Conservation (phyloP, 257 asterid species). For the Nicotiana tomentosiformis region DNA sequence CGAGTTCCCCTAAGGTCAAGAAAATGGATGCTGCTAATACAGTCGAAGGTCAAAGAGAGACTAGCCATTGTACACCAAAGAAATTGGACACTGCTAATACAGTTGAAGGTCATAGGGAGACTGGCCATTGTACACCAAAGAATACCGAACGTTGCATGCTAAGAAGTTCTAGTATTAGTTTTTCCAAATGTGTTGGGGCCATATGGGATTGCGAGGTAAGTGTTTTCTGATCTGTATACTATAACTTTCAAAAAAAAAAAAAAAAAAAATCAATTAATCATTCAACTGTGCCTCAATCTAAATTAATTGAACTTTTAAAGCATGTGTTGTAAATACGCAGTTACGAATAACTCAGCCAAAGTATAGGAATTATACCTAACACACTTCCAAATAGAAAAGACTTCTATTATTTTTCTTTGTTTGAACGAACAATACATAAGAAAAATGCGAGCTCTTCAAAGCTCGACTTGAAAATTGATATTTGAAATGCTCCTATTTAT, state of each 20-base stretch:
- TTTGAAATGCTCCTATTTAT: neutral
- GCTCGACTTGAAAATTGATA: neutral
- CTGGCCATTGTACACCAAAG: slow-evolving; percentile 47
- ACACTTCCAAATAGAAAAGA: neutral
- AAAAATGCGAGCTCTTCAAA: neutral
- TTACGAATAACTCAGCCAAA: neutral
- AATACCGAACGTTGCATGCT: slow-evolving; percentile 74
- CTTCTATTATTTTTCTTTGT: neutral
- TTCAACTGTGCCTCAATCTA: neutral
- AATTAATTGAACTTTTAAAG: neutral
- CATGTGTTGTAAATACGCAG: neutral
- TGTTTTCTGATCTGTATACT: slow-evolving; percentile 5
- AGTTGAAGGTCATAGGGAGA: slow-evolving; percentile 32
- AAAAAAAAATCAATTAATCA: neutral
- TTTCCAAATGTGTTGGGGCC: slow-evolving; percentile 71
- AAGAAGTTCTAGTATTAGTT: slow-evolving; percentile 82
- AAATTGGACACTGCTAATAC: slow-evolving; percentile 33
- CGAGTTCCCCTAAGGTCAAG: slow-evolving; percentile 27
- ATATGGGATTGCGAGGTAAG: slow-evolving; percentile 61
- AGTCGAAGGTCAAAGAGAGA: slow-evolving; percentile 32
- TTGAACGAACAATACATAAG: neutral
- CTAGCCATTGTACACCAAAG: slow-evolving; percentile 44
- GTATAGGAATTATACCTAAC: neutral
- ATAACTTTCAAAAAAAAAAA: neutral
- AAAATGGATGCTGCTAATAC: slow-evolving; percentile 33